Evolutionary conservation across 129 eudicot genomes (phyloP).

Genomic region (Oenanthe sinensis): DNA sequence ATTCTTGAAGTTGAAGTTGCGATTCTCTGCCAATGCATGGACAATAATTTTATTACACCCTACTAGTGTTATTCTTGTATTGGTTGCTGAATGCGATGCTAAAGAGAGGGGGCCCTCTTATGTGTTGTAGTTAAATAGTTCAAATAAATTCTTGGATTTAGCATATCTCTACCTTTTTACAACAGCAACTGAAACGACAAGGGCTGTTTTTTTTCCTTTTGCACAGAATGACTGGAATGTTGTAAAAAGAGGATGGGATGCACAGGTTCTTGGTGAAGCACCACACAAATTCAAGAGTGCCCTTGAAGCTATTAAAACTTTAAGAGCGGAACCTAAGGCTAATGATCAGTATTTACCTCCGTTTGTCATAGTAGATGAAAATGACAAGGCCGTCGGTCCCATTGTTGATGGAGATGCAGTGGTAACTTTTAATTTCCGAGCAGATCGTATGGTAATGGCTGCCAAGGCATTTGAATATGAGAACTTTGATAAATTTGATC

Average conservation of each 20-base stretch:
- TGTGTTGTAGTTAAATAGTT: neutral
- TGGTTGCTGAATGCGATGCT: too few relatives aligned
- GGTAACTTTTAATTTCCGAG: slow-evolving; percentile 78
- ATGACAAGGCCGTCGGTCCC: slow-evolving; percentile 79
- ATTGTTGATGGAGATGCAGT: slow-evolving; percentile 93
- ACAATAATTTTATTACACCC: too few relatives aligned
- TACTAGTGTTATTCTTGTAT: too few relatives aligned
- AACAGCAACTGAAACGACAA: neutral
- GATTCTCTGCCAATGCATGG: too few relatives aligned
- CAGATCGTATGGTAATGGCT: slow-evolving; percentile 93
- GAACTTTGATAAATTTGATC: slow-evolving; percentile 74
- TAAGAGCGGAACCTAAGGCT: slow-evolving; percentile 51
- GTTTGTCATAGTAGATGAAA: slow-evolving; percentile 76
- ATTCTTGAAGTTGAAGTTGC: too few relatives aligned
- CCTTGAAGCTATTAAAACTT: slow-evolving; percentile 73
- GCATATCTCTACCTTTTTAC: neutral
- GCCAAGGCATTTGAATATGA: slow-evolving; percentile 93
- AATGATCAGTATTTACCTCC: slow-evolving; percentile 83
- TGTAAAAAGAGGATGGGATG: slow-evolving; percentile 96
- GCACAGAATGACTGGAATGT: slow-evolving; percentile 89
- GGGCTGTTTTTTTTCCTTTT: neutral
- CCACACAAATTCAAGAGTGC: slow-evolving; percentile 74
- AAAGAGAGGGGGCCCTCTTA: neutral
- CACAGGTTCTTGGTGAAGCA: slow-evolving; percentile 98
- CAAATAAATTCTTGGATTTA: neutral